A percentile compares a stretch with the other conserved stretches of the same genome.
These are phyloP conservation scores for Torulaspora globosa DNA, from an alignment of 1,139 yeast species.

Conservation along the genomic window DNA sequence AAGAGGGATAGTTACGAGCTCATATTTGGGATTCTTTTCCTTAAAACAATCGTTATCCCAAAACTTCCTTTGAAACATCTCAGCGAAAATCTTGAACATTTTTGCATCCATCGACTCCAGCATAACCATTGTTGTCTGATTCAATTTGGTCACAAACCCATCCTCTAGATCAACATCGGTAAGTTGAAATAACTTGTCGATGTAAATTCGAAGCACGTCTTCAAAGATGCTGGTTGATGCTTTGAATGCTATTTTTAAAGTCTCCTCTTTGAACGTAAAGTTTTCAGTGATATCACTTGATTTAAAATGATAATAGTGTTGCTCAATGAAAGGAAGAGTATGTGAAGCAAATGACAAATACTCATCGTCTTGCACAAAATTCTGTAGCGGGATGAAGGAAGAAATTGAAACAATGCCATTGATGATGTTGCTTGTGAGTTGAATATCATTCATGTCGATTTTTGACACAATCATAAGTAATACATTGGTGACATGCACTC, in stretches of 20 bases:
- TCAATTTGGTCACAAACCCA: conserved; percentile 41
- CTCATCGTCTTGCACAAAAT: conserved; percentile 41
- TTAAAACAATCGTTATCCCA: conserved; percentile 60
- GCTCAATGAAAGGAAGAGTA: conserved; percentile 52
- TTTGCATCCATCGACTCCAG: conserved; percentile 69
- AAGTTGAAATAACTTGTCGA: conserved; percentile 58
- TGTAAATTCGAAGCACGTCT: conserved; percentile 53
- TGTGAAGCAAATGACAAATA: conserved; percentile 57
- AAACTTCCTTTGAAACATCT: conserved; percentile 51
- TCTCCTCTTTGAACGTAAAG: conserved; percentile 42
- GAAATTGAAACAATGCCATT: conserved; percentile 70
- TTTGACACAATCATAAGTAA: conserved; percentile 71
- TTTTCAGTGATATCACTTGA: conserved; percentile 28
- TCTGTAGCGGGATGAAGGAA: conserved; percentile 66
- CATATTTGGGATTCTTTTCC: conserved; percentile 34
- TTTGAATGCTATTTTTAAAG: conserved; percentile 54
- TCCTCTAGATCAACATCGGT: conserved; percentile 73
- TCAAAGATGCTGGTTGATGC: conserved; percentile 75
- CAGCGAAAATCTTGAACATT: conserved; percentile 42
- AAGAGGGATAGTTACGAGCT: conserved; percentile 53
- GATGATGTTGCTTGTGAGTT: conserved; percentile 65
- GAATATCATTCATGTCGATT: conserved; percentile 82
- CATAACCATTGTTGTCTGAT: conserved; percentile 64
- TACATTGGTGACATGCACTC: conserved; percentile 76
- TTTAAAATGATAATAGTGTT: conserved; percentile 53